These are phyloP conservation scores for Prosopis cineraria DNA, from an alignment of 306 rosid genomes.

Conservation along the genomic window DNA sequence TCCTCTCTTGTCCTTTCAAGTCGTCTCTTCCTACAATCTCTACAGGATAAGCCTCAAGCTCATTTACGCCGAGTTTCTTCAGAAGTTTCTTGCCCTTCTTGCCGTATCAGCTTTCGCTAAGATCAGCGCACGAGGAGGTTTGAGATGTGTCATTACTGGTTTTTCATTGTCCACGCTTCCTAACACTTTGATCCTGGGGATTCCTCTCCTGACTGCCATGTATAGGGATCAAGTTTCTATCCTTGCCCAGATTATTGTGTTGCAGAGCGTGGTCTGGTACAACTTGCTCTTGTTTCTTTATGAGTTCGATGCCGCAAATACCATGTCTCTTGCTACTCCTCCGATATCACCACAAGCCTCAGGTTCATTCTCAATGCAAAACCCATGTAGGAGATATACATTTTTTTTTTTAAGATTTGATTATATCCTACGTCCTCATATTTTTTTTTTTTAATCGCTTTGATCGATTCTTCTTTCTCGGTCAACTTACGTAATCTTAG, in stretches of 20 bases:
- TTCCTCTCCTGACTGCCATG: slow-evolving; percentile 91
- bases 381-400: not conserved
- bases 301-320: slow-evolving; percentile 71
- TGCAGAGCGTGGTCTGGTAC: slow-evolving; percentile 93
- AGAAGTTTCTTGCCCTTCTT: slow-evolving; percentile 64
- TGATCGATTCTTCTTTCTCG: not conserved
- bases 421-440: slow-evolving; percentile 16
- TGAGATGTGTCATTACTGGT: slow-evolving; percentile 73
- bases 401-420: slow-evolving; percentile 16
- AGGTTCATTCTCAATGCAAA: slow-evolving; percentile 45
- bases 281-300: slow-evolving; percentile 75
- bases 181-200: slow-evolving; percentile 88
- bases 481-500: slow-evolving; percentile 19
- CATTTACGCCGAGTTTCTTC: slow-evolving; percentile 65
- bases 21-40: slow-evolving; percentile 73
- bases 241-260: slow-evolving; percentile 75
- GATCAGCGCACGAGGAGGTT: slow-evolving; percentile 58
- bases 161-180: slow-evolving; percentile 91
- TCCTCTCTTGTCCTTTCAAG: slow-evolving; percentile 87
- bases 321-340: slow-evolving; percentile 44
- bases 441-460: slow-evolving; percentile 20
- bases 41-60: slow-evolving; percentile 80
- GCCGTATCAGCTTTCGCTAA: slow-evolving; percentile 51
- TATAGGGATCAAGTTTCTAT: slow-evolving; percentile 68
- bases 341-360: slow-evolving; percentile 53